Evolutionary conservation across 208 protist species (phyloP).

Genomic region (Trypanosoma boissoni): DNA sequence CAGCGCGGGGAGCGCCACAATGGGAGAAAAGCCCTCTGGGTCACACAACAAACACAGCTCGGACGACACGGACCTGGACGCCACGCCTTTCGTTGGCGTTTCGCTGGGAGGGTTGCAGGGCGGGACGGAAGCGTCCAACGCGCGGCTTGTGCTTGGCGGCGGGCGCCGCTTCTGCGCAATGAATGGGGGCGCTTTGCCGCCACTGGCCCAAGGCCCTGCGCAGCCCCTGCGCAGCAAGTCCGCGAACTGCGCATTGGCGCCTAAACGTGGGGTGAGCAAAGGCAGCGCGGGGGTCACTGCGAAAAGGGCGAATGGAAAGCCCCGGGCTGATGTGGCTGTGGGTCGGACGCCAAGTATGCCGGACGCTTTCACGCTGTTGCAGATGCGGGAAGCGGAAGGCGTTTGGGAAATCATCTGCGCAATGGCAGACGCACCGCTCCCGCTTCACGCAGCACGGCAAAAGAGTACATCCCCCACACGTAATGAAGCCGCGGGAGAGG

Average conservation of each 20-base stretch:
- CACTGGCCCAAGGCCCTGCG: neutral
- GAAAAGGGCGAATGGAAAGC: neutral
- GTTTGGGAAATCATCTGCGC: constrained; percentile 19
- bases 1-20: no score
- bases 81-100: constrained; percentile 22
- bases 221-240: constrained; percentile 2
- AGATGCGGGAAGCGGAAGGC: constrained; percentile 15
- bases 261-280: no score
- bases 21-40: no score
- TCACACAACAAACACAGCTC: neutral
- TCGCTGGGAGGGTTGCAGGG: constrained; percentile 2
- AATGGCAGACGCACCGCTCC: neutral
- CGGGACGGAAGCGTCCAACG: neutral
- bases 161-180: constrained; percentile 11
- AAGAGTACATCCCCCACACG: no score
- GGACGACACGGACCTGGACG: neutral
- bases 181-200: neutral
- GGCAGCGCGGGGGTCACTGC: no score
- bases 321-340: no score
- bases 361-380: constrained; percentile 5
- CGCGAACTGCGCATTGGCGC: neutral
- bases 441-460: neutral
- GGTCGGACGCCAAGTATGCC: neutral
- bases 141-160: constrained; percentile 18
- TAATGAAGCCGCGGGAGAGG: no score